These are phyloP conservation scores for Stagonosporopsis tanaceti DNA, from an alignment of 2,329 filamentous ascomycete genomes.

Conservation along the genomic window DNA sequence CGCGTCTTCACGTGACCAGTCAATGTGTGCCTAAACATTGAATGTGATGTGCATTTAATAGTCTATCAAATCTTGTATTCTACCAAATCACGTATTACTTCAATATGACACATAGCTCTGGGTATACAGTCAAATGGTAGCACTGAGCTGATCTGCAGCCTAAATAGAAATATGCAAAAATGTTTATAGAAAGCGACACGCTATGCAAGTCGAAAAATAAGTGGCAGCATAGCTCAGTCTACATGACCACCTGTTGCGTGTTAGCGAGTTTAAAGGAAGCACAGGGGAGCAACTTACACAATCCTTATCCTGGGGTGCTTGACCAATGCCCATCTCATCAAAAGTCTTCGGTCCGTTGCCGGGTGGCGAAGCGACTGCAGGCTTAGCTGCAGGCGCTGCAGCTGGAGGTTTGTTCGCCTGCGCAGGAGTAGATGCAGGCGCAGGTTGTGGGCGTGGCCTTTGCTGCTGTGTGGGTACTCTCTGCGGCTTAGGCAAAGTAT, in stretches of 20 bases:
- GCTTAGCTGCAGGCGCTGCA: conserved; percentile 38
- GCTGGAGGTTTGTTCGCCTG: conserved; percentile 28
- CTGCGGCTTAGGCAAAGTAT: conserved; percentile 35
- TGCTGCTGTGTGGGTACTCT: conserved; percentile 34
- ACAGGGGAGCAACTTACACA: conserved; percentile 71
- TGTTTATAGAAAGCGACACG: conserved; percentile 20
- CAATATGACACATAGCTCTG: not conserved
- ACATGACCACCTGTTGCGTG: conserved; percentile 40
- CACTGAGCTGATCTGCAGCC: conserved; percentile 19
- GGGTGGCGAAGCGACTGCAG: conserved; percentile 48
- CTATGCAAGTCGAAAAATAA: conserved; percentile 28
- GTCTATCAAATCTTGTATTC: not conserved
- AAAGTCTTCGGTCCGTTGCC: conserved; percentile 92
- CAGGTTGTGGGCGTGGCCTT: conserved; percentile 28
- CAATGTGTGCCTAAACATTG: not conserved
- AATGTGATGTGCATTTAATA: not conserved
- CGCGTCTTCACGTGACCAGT: conserved; percentile 8
- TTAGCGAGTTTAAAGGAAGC: conserved; percentile 12
- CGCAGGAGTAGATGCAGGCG: conserved; percentile 17
- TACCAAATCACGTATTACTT: conserved; percentile 4
- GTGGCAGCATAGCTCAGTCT: conserved; percentile 11
- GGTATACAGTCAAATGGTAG: conserved; percentile 20
- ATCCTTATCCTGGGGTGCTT: conserved; percentile 82
- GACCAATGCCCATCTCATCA: conserved; percentile 96
- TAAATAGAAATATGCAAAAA: conserved; percentile 22